Percentiles rank a stretch among this genome's conserved stretches.
Conservation (phyloP, 1,139 yeast species). For the Yarrowia galli region DNA sequence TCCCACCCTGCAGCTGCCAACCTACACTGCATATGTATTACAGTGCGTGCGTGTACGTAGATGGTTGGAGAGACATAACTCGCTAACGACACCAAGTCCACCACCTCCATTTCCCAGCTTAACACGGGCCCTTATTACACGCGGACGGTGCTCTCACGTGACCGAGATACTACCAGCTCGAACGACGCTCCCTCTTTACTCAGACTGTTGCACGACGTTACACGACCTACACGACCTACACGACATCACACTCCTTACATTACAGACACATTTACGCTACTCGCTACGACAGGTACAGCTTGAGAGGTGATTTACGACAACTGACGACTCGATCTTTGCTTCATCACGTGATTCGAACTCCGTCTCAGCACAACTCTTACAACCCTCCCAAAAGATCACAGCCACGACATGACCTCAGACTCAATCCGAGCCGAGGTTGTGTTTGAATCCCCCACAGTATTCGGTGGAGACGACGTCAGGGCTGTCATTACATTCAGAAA, state of each 20-base stretch:
- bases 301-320: too few species aligned
- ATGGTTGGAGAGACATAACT: constrained; percentile 11
- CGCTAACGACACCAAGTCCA: background rate
- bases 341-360: too few species aligned
- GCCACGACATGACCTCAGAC: background rate
- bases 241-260: background rate
- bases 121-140: background rate
- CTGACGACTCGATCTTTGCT: too few species aligned
- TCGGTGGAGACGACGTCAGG: constrained; percentile 53
- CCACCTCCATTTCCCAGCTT: background rate
- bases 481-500: constrained; percentile 51
- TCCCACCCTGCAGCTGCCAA: constrained; percentile 34
- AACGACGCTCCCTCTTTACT: background rate
- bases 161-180: background rate
- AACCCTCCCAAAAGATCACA: background rate
- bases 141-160: background rate
- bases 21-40: constrained; percentile 27
- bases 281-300: too few species aligned
- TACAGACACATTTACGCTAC: too few species aligned
- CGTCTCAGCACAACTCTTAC: background rate
- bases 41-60: constrained; percentile 4
- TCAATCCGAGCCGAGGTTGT: constrained; percentile 51
- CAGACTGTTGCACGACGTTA: background rate
- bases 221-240: background rate
- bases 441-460: constrained; percentile 53